Base-by-base conservation (phyloP, 257 asterid genomes). In the Solanum gandarillasii region DNA sequence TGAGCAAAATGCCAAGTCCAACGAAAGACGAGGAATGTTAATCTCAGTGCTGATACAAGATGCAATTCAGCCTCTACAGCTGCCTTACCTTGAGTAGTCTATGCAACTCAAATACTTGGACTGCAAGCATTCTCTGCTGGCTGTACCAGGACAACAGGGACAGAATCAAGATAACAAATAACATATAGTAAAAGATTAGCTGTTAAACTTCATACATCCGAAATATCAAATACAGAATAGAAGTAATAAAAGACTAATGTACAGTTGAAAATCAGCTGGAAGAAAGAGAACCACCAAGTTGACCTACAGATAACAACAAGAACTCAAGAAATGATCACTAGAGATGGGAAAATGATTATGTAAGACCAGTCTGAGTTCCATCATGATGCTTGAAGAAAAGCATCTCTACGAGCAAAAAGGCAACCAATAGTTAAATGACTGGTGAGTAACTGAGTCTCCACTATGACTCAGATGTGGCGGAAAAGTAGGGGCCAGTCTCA, bases 41-140 rank as follows among this genome's bases (percentile, higher is more conserved):
- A 79, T 81, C 29, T 16, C 29, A 48, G 14, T 18, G 4, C 25
- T 16, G 68, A 46, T 81, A 43, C 9, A 29, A 27, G 27, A 81
- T 27, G 85, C 5, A 1, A 81, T 5, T 46, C 85, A 46, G 27
- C 25, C 39, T 81, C 12, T 9, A 46, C 38, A 81, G 29, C 41
- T 48, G 41, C 10, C 67, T 12, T 86, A 95, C 99, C 99, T 94
- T 93, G 36, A 97, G 86, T 88, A 97, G 88, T 91, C 97, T 90
- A 89, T 97, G 99, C 98, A 97, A 91, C 94, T 97, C 99, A 43
- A 97, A 97, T 29, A 97, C 93, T 95, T 97, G 99, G 89, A 94
- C 95, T n/a, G 98, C 98, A 90, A 97, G 96, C 74, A 87, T 93
- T 89, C 98, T 89, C 90, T 95, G 99, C 86, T 95, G 99, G 86